phyloP scores from a whole-genome alignment of 1,284 basidiomycete species.

The Ustilago cynodontis region DNA sequence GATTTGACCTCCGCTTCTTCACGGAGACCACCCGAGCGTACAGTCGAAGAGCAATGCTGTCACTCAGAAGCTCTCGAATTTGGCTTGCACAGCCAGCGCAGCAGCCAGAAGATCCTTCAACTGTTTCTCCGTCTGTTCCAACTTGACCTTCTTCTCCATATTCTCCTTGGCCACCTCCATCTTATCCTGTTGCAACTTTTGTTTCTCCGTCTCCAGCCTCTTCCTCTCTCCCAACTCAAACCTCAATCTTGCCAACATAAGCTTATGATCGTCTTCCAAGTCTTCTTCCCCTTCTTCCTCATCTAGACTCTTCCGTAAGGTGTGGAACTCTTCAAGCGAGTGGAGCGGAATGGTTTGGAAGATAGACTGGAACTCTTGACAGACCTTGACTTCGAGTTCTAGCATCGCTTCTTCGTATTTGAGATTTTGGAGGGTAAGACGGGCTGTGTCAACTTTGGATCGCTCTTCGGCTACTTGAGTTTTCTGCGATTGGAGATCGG shows the following conservation, averaged over 20 bases:
- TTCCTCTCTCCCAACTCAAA: conserved; percentile 48
- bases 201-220: conserved; percentile 38
- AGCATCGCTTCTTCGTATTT: conserved; percentile 54
- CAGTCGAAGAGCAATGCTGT: not conserved
- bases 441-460: conserved; percentile 36
- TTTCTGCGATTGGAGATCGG: conserved; percentile 30
- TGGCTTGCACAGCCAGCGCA: conserved; percentile 23
- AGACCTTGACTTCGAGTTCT: conserved; percentile 40
- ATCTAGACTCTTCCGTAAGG: not conserved
- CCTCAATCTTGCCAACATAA: conserved; percentile 38
- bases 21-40: not conserved
- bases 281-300: conserved; percentile 11
- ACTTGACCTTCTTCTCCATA: conserved; percentile 45
- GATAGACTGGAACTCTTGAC: conserved; percentile 52
- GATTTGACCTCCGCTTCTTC: not conserved
- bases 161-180: conserved; percentile 38
- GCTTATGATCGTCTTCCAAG: conserved; percentile 25
- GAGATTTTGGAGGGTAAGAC: conserved; percentile 42
- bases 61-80: conserved; percentile 34
- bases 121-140: conserved; percentile 39
- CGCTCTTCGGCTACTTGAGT: conserved; percentile 32
- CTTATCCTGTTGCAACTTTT: conserved; percentile 35
- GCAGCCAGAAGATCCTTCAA: conserved; percentile 30
- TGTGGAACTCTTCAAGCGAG: conserved; percentile 25
- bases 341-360: conserved; percentile 48